Evolutionary conservation across 1,284 basidiomycete genomes (phyloP), one percentile per base, ranked within the genome.

Genomic region (Heterobasidion irregulare): DNA sequence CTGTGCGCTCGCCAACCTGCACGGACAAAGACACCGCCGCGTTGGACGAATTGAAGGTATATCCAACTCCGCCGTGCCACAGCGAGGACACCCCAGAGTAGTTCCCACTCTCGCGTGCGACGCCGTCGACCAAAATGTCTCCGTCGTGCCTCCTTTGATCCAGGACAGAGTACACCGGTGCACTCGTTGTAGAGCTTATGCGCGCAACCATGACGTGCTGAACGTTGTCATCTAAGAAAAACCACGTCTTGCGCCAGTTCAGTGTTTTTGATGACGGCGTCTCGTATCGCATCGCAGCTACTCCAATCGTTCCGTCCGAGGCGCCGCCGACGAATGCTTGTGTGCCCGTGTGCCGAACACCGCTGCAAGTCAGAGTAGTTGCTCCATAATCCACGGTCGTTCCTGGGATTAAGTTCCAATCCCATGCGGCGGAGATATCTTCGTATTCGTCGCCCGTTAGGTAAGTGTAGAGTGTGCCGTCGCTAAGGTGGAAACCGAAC

Each of bases 361-460:
- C 65, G 9, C 41, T 60, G 58, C 78, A 79, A 47, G 60, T 64
- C 6, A 84, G 68, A 10, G 70, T 70, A 9, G 75, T 79, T 10
- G 70, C 74, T 8, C 65, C 73, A 62, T 78, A 83, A 63, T 79
- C 79, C 33, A 75, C 73, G 0, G 82, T 84, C 18, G 70, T 83
- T 2, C 83, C 82, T 2, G 83, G 82, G 48, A 84, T 77, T 10
- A 83, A 69, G 60, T 81, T 75, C 82, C 82, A 85, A 63, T 85
- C 80, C 81, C 81, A 83, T 1, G 75, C 72, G 4, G 76, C 81
- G 26, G 72, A 67, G 35, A 83, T 80, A 61, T 83, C 80, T 63
- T 78, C 76, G 63, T 85, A 84, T 68, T 84, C 82, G 55, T 75
- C 67, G 4, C 82, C 82, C 12, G 68, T 66, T 16, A 79, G 59